phyloP scores from a whole-genome alignment of 2,329 filamentous ascomycete genomes.

The Waltergamsia citrina region DNA sequence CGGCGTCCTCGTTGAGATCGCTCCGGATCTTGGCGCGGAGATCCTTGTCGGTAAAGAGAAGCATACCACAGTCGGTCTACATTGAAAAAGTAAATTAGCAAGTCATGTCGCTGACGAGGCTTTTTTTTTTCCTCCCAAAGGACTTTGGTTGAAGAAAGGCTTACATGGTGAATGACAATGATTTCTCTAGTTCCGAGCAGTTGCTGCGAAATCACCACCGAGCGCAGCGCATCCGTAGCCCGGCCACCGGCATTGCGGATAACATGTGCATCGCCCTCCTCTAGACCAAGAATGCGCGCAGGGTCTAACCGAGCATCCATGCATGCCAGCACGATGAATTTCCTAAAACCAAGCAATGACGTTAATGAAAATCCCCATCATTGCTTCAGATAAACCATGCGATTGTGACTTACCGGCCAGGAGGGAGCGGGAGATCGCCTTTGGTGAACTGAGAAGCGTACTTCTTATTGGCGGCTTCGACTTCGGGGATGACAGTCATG shows the following conservation, averaged over 20 bases:
- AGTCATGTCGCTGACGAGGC: too few species aligned
- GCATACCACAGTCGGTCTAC: conserved; percentile 45
- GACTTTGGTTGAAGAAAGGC: background rate
- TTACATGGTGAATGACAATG: conserved; percentile 56
- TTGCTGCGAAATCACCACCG: conserved; percentile 70
- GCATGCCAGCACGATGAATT: conserved; percentile 50
- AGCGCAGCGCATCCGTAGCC: conserved; percentile 60
- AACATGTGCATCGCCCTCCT: conserved; percentile 68
- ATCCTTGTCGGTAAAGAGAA: conserved; percentile 54
- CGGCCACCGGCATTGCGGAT: conserved; percentile 66
- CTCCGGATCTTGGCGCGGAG: conserved; percentile 44
- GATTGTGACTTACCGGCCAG: conserved; percentile 1
- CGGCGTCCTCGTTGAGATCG: conserved; percentile 45
- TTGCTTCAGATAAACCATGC: too few species aligned
- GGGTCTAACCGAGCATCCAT: conserved; percentile 75
- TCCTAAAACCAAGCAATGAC: conserved; percentile 11
- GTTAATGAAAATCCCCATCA: background rate
- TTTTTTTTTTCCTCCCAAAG: background rate
- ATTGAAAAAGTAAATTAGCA: too few species aligned
- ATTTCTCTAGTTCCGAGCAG: conserved; percentile 69
- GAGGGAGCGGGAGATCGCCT: conserved; percentile 1
- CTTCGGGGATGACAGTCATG: conserved; percentile 1
- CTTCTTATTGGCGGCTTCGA: conserved; percentile 3
- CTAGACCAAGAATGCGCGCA: conserved; percentile 57
- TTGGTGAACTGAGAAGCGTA: conserved; percentile 2